These are phyloP conservation scores for Zymoseptoria crescenta DNA, from an alignment of 2,329 filamentous ascomycete genomes.

Conservation along the genomic window DNA sequence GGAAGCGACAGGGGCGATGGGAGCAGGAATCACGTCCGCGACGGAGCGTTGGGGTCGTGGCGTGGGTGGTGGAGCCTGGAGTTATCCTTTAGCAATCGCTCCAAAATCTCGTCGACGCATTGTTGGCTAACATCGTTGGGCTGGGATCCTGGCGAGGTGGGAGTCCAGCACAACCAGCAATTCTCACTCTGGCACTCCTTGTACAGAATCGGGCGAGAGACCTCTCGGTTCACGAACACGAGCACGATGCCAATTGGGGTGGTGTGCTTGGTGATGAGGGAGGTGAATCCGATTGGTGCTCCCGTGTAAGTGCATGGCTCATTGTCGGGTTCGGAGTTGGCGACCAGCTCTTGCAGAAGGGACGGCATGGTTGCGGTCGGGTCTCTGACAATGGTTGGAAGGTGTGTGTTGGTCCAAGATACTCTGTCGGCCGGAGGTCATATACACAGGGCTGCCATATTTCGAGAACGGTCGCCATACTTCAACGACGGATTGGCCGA, in stretches of 20 bases:
- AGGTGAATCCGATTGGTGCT: conserved; percentile 6
- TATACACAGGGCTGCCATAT: background rate
- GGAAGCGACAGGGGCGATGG: too few relatives aligned
- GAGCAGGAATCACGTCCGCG: too few relatives aligned
- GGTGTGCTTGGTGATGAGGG: conserved; percentile 1
- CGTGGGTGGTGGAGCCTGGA: too few relatives aligned
- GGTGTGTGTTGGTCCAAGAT: background rate
- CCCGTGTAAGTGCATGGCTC: conserved; percentile 1
- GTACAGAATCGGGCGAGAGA: background rate
- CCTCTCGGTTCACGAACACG: background rate
- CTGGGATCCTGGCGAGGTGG: too few relatives aligned
- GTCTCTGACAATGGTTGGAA: background rate
- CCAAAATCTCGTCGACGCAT: too few relatives aligned
- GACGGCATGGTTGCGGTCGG: background rate
- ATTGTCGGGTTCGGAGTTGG: conserved; percentile 1
- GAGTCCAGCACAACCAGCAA: background rate
- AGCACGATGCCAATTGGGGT: background rate
- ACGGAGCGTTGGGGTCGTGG: too few relatives aligned
- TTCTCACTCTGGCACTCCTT: background rate
- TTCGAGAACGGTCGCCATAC: background rate
- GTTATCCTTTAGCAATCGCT: too few relatives aligned
- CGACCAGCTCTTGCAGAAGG: background rate
- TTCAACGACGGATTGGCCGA: background rate
- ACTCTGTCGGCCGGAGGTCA: background rate
- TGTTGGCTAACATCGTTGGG: too few relatives aligned